phyloP scores from a whole-genome alignment of 129 eudicot genomes.

The Chrysanthemum lavandulifolium region DNA sequence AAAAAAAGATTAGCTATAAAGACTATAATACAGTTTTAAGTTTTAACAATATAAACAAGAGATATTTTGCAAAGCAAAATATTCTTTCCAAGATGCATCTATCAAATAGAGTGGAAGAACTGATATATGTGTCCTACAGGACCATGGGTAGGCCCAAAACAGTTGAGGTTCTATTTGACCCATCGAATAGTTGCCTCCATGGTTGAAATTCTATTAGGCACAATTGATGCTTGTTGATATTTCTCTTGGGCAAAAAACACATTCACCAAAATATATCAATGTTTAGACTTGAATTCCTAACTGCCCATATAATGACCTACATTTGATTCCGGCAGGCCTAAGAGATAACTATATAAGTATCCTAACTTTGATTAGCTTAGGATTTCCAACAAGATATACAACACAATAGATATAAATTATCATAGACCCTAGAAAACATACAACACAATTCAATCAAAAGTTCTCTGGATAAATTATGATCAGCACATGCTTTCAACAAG shows the following conservation, averaged over 20 bases:
- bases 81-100: too few relatives aligned
- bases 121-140: too few relatives aligned
- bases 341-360: neutral
- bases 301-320: too few relatives aligned
- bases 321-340: too few relatives aligned
- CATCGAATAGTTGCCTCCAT: slow-evolving; percentile 15
- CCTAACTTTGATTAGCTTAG: neutral
- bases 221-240: too few relatives aligned
- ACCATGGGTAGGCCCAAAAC: slow-evolving; percentile 15
- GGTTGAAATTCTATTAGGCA: neutral
- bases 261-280: too few relatives aligned
- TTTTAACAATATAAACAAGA: too few relatives aligned
- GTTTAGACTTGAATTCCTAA: too few relatives aligned
- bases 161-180: neutral
- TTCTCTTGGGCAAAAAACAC: too few relatives aligned
- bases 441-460: neutral
- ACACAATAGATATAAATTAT: neutral
- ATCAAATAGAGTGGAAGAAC: neutral
- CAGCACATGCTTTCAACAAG: too few relatives aligned
- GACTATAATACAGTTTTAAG: neutral
- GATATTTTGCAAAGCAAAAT: neutral
- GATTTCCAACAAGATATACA: neutral
- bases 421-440: neutral
- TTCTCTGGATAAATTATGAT: too few relatives aligned
- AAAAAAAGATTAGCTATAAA: too few relatives aligned